phyloP scores from a whole-genome alignment of 2,329 filamentous ascomycete genomes.

The Colletotrichum sp. region DNA sequence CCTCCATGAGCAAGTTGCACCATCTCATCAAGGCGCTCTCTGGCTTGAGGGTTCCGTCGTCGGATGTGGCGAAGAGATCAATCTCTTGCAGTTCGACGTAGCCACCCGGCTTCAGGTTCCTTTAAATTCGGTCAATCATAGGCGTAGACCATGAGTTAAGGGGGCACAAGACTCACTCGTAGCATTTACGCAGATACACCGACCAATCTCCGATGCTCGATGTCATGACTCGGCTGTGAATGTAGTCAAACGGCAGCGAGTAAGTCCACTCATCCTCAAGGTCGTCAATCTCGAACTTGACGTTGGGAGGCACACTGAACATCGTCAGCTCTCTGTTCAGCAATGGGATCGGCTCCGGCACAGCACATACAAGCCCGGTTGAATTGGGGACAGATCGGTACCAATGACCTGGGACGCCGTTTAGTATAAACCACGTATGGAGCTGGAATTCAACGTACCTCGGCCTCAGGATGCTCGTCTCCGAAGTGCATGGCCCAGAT shows the following conservation, averaged over 20 bases:
- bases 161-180: not conserved
- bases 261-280: not conserved
- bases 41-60: not conserved
- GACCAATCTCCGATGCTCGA: not conserved
- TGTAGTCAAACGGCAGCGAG: not conserved
- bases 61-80: not conserved
- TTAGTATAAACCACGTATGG: not conserved
- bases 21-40: slow-evolving; percentile 25
- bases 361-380: not conserved
- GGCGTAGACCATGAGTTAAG: not conserved
- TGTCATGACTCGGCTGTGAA: not conserved
- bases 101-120: not conserved
- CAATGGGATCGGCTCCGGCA: accelerated
- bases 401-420: not conserved
- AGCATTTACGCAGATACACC: not conserved
- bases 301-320: not conserved
- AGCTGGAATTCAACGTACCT: not conserved
- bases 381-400: not conserved
- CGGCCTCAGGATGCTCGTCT: not conserved
- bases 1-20: slow-evolving; percentile 31
- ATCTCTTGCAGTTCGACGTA: not conserved
- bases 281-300: not conserved
- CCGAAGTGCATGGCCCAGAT: not conserved
- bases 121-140: not conserved
- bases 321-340: not conserved